Base-by-base conservation (phyloP, 805 yeast genomes). In the Blastobotrys parvus region DNA sequence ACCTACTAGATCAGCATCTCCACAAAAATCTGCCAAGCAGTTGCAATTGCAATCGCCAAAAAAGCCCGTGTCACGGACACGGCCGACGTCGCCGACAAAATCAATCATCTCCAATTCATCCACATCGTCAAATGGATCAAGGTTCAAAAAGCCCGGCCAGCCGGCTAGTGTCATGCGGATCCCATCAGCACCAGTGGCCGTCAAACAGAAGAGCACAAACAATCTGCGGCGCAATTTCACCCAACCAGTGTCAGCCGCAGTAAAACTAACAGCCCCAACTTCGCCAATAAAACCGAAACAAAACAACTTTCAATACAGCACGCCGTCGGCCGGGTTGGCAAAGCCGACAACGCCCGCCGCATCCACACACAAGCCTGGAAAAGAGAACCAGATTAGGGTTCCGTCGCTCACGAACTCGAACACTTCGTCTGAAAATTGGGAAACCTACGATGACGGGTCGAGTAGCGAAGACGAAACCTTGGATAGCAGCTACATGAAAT, bases 391-490 rank as follows among this genome's bases (percentile, higher is more conserved):
- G 29, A 25, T 25, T 8, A 7, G 29, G 29, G 11, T 25, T 25
- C 29, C 29, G 29, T 25, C 29, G 7, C 7, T 25, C 29, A 25
- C 29, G 7, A 11, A 11, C 7, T 36, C 39, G 8, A 36, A 29
- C 18, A 5, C 23, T 43, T 25, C 35, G 35, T 43, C 53, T 7
- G 51, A 47, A 41, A 51, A 49, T 32, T 51, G 54, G 54, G 45
- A 45, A 37, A 35, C 47, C 3, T 49, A 45, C 31, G 51, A 48
- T 15, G 49, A 34, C 21, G 35, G 22, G 15, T 30, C 45, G 5
- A 45, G 49, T 36, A 49, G 51, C 33, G 55, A 51, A 13, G 53
- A 47, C 21, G 54, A 51, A 35, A 29, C 35, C 13, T 32, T 34
- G 19, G 43, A 41, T 25, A 39, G 38, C 19, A 18, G 36, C n/a